phyloP scores from a whole-genome alignment of 2,329 filamentous ascomycete species.

The Nemania abortiva region DNA sequence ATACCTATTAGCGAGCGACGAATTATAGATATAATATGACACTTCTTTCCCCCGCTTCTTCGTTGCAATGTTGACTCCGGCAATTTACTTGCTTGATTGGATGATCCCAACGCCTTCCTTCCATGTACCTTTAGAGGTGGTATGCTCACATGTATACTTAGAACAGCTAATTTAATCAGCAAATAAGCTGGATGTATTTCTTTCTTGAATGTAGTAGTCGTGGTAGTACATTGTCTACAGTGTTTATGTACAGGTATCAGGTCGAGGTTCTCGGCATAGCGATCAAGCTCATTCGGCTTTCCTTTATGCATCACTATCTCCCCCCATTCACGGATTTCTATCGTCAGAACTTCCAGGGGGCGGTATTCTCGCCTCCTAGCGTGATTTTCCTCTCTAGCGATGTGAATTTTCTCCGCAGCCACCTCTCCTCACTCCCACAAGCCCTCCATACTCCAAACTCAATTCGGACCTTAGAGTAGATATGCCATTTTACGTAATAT shows the following conservation, averaged over 20 bases:
- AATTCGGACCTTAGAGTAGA: neutral
- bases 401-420: no score
- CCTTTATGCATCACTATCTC: neutral
- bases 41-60: neutral
- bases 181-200: neutral
- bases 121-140: neutral
- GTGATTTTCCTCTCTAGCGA: neutral
- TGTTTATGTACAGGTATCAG: conserved; percentile 35
- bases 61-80: neutral
- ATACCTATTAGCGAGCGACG: neutral
- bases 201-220: conserved; percentile 10
- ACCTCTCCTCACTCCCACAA: no score
- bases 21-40: neutral
- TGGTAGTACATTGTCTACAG: conserved; percentile 40
- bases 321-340: no score
- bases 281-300: neutral
- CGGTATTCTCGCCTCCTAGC: neutral
- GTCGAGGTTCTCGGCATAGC: neutral
- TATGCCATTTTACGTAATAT: no score
- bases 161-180: neutral
- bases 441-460: no score
- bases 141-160: neutral
- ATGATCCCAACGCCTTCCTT: neutral
- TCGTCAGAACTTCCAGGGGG: neutral
- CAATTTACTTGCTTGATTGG: neutral